Evolutionary conservation across 2,329 filamentous ascomycete genomes (phyloP), one percentile per base, ranked within the genome.

Genomic region (Dothideomycetes sp.): DNA sequence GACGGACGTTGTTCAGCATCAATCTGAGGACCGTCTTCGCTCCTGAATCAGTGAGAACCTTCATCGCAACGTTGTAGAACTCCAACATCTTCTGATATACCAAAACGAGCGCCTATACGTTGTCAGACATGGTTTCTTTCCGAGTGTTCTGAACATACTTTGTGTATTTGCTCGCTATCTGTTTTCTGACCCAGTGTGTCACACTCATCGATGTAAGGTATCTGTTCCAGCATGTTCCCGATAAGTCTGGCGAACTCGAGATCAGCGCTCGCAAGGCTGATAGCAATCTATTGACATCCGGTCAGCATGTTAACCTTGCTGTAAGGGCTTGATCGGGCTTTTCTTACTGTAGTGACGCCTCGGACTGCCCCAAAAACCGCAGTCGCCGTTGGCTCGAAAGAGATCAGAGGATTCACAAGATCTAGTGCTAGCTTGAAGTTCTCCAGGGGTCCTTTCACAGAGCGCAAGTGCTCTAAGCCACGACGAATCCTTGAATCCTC

Each of bases 131-230:
- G 13, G 9, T 37, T 5, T 13, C 7, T n/a, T 9, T 3, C 16
- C 6, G 11, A n/a, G 5, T 35, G 16, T 7, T 13, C 10, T 11
- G 17, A n/a, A 25, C 20, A 9, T 19, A 37, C 34, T 17, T 15
- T n/a, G 13, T 37, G 34, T 5, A 37, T 37, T 8, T 25, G 20
- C 3, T 25, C 17, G 8, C 16, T 15, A 12, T 15, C 23, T 4
- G 19, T 23, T 28, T 28, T 37, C 16, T 37, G 22, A 11, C 34
- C 34, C 10, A 37, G 34, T 27, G 34, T 28, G 34, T 37, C 34
- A 16, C 34, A 37, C 8, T 28, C 34, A 15, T 37, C 34, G 17
- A 37, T 37, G 23, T 37, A 37, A 12, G 34, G 6, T 4, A 37
- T 37, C 4, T 27, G 22, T 16, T 37, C 34, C 16, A 37, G 34